A percentile compares a stretch with the other conserved stretches of the same genome.
These are phyloP conservation scores for Aspergillus ellipticus DNA, from an alignment of 495 filamentous ascomycete species.

Conservation along the genomic window DNA sequence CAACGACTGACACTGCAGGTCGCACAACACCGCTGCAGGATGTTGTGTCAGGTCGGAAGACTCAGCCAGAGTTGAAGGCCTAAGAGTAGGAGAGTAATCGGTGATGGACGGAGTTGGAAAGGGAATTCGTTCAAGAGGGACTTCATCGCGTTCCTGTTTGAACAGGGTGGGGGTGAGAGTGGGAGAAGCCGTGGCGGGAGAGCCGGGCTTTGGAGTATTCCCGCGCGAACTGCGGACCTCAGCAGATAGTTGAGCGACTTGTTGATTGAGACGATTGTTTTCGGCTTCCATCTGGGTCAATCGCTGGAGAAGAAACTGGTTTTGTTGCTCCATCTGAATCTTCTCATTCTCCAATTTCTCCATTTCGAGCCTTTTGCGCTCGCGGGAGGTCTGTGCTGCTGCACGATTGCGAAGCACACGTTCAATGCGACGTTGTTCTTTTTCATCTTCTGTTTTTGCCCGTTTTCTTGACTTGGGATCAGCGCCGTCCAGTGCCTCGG, in stretches of 20 bases:
- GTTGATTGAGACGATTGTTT: slow-evolving; percentile 61
- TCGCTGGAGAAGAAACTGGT: slow-evolving; percentile 64
- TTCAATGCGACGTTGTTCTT: slow-evolving; percentile 96
- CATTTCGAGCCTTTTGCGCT: slow-evolving; percentile 91
- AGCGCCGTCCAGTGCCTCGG: neutral
- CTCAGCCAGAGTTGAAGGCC: slow-evolving; percentile 55
- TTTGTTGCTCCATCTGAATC: slow-evolving; percentile 60
- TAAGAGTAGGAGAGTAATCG: slow-evolving; percentile 48
- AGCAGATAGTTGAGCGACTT: slow-evolving; percentile 61
- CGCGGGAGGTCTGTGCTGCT: slow-evolving; percentile 91
- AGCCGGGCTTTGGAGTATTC: slow-evolving; percentile 36
- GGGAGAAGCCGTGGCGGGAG: slow-evolving; percentile 39
- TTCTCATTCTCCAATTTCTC: slow-evolving; percentile 81
- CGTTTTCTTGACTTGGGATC: slow-evolving; percentile 63
- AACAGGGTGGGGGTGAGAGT: slow-evolving; percentile 48
- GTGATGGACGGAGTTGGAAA: slow-evolving; percentile 47
- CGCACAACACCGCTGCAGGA: slow-evolving; percentile 99
- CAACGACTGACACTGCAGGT: slow-evolving; percentile 98
- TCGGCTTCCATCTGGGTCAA: slow-evolving; percentile 61
- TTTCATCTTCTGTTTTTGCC: slow-evolving; percentile 97
- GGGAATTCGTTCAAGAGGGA: slow-evolving; percentile 45
- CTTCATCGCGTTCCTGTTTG: slow-evolving; percentile 54
- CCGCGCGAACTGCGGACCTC: slow-evolving; percentile 52
- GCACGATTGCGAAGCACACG: slow-evolving; percentile 93
- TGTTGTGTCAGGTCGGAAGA: slow-evolving; percentile 97